phyloP scores from a whole-genome alignment of 257 asterid genomes.

The Perilla frutescens region DNA sequence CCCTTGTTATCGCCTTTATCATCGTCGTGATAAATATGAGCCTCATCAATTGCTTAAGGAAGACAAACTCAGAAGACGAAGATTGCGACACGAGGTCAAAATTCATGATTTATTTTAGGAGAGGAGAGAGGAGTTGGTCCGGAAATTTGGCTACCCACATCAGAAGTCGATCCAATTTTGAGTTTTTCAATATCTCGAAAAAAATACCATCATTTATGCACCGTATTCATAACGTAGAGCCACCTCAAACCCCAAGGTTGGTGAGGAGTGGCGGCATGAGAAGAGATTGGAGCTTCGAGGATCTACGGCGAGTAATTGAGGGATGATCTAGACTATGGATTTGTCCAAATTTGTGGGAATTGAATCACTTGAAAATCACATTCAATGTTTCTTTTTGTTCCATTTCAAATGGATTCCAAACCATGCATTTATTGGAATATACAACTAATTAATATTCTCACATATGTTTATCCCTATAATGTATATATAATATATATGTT shows the following conservation, averaged over 20 bases:
- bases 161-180: slow-evolving; percentile 24
- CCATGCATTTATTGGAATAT: neutral
- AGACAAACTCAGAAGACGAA: neutral
- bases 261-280: slow-evolving; percentile 34
- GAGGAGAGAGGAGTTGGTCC: slow-evolving; percentile 25
- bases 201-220: neutral
- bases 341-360: neutral
- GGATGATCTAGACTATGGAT: neutral
- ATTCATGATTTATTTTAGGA: neutral
- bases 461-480: neutral
- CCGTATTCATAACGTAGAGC: slow-evolving; percentile 16
- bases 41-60: slow-evolving; percentile 10
- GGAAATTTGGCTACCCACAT: slow-evolving; percentile 5
- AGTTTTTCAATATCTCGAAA: neutral
- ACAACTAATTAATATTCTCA: neutral
- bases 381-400: neutral
- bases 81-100: neutral
- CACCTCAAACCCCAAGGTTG: slow-evolving; percentile 11
- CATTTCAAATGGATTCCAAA: neutral
- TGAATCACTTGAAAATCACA: neutral
- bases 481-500: no score
- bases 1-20: no score
- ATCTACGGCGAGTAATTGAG: slow-evolving; percentile 20
- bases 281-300: slow-evolving; percentile 38
- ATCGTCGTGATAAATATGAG: neutral